Conservation (phyloP, 208 protist genomes). For the Crithidia bombi region DNA sequence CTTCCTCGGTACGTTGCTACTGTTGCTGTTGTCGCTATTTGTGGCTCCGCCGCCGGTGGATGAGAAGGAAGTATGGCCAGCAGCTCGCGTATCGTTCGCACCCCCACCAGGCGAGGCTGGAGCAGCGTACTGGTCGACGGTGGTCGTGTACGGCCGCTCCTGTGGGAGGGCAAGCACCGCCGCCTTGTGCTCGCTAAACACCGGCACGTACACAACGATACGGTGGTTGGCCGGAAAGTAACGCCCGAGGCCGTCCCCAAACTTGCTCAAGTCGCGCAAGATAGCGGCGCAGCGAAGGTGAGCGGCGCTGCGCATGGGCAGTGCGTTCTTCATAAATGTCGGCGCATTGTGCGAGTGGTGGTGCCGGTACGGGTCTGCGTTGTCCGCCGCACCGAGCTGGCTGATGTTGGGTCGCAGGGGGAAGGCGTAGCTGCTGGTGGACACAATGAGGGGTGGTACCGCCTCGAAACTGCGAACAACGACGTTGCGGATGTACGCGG, state of each 20-base stretch:
- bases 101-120: not conserved
- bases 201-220: conserved; percentile 39
- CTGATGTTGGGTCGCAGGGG: conserved; percentile 26
- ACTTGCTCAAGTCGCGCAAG: conserved; percentile 51
- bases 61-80: too few relatives aligned
- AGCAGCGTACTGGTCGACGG: conserved; percentile 11
- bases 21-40: not conserved
- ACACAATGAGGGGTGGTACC: conserved; percentile 54
- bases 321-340: conserved; percentile 34
- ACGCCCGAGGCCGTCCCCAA: conserved; percentile 46
- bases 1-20: not conserved
- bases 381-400: conserved; percentile 28
- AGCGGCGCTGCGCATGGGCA: conserved; percentile 20
- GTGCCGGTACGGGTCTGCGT: conserved; percentile 30
- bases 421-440: conserved; percentile 44
- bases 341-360: conserved; percentile 45
- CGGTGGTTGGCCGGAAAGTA: conserved; percentile 30
- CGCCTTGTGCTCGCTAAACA: conserved; percentile 40
- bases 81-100: not conserved
- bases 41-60: not conserved
- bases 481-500: conserved; percentile 53
- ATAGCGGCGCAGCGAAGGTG: conserved; percentile 39
- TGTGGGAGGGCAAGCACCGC: conserved; percentile 29
- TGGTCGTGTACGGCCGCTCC: conserved; percentile 24
- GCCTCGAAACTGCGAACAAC: conserved; percentile 65